Evolutionary conservation across 169 alveolate genomes (phyloP).

Genomic region (Eimeria necatrix): DNA sequence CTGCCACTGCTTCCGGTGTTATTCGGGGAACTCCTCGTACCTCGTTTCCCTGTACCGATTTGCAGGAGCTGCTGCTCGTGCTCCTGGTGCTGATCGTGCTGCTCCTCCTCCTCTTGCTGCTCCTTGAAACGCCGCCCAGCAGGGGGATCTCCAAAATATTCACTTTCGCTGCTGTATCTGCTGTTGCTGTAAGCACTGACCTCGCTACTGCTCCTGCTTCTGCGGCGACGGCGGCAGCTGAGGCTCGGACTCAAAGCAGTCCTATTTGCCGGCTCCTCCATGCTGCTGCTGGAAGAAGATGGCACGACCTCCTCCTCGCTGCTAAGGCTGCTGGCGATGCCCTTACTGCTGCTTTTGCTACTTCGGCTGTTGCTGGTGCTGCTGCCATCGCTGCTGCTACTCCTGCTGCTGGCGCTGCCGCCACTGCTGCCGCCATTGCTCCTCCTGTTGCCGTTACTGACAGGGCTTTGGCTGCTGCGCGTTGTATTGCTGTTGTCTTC

Average conservation of each 20-base stretch:
- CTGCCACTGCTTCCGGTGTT: not conserved
- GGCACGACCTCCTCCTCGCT: not conserved
- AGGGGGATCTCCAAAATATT: too few relatives aligned
- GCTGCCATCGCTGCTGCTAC: not conserved
- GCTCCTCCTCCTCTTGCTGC: conserved; percentile 9
- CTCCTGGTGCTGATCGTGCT: not conserved
- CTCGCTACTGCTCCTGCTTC: not conserved
- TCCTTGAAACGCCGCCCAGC: not conserved
- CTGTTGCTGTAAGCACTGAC: conserved; percentile 5
- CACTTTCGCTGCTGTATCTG: not conserved
- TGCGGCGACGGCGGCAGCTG: not conserved
- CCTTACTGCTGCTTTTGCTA: not conserved
- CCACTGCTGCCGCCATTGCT: conserved; percentile 6
- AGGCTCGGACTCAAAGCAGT: not conserved
- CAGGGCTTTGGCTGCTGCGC: not conserved
- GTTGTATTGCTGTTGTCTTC: not conserved
- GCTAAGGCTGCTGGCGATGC: not conserved
- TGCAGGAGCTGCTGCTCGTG: not conserved
- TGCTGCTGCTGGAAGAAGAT: not conserved
- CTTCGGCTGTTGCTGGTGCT: not conserved
- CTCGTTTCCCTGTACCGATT: too few relatives aligned
- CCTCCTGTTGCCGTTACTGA: not conserved
- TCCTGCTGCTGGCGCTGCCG: conserved; percentile 7
- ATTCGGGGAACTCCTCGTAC: too few relatives aligned
- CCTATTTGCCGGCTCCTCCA: not conserved